Evolutionary conservation across 345 rosid genomes (phyloP), one percentile per base, ranked within the genome.

Genomic region (Arabis hirsuta): DNA sequence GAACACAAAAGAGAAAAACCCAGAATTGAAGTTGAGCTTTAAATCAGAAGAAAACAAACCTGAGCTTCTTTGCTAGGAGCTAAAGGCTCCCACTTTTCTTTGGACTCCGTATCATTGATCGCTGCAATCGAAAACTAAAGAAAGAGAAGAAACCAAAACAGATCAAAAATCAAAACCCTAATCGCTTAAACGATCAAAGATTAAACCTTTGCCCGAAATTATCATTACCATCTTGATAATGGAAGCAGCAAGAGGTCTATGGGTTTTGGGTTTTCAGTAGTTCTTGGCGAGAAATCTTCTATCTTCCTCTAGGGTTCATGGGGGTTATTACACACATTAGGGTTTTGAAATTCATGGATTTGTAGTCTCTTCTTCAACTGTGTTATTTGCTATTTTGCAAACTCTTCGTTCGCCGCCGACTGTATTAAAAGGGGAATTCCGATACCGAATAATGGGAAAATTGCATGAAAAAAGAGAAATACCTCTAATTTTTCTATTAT

Each of bases 11-110:
- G 24, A 22, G 2, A 22, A 22, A 22, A n/a, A n/a, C n/a, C 36
- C 36, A 32, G 1, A 32, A 32, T 32, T 32, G 36, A 32, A 32
- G 7, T 32, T 32, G 36, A 34, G 41, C 61, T 48, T 43, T 44
- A 68, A 68, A 43, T 26, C 7, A 59, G 36, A 51, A 79, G 24
- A 46, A 50, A 9, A 45, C 41, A 36, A 51, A 82, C 99, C 97
- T 91, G 99, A 60, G 98, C 96, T 85, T 91, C 98, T 81, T 95
- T 91, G 74, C 96, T 88, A 11, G 99, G 99, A 68, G 99, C 99
- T 63, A 95, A 73, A 71, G 98, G 99, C 80, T 91, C 99, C 99
- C 99, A 95, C 61, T 90, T 92, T 22, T 84, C 77, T 52, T 45
- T 81, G 13, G 99, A 82, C 62, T 90, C 92, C 7, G 96, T 84